Evolutionary conservation across 805 yeast species (phyloP).

Genomic region (Ogataea saltuana): DNA sequence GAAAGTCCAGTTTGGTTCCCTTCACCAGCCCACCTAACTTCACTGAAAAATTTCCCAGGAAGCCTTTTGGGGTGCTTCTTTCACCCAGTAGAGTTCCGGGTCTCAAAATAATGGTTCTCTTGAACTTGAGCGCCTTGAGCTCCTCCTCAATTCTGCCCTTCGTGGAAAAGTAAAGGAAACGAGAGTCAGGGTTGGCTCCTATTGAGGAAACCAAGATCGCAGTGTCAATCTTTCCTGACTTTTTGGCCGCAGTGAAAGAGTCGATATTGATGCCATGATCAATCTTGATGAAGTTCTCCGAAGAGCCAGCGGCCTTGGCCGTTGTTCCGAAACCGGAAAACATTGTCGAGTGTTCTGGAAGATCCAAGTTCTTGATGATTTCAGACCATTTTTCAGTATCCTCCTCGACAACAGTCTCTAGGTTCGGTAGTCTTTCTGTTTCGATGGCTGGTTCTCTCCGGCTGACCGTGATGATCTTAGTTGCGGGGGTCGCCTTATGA

Average conservation of each 20-base stretch:
- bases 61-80: slow-evolving; percentile 46
- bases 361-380: slow-evolving; percentile 34
- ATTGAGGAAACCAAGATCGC: slow-evolving; percentile 64
- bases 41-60: slow-evolving; percentile 35
- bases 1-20: slow-evolving; percentile 36
- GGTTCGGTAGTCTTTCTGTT: slow-evolving; percentile 13
- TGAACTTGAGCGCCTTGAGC: slow-evolving; percentile 60
- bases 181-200: slow-evolving; percentile 62
- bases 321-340: slow-evolving; percentile 80
- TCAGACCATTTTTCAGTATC: slow-evolving; percentile 55
- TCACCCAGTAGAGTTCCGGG: slow-evolving; percentile 78
- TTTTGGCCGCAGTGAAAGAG: slow-evolving; percentile 73
- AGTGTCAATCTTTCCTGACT: slow-evolving; percentile 59
- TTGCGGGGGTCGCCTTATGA: slow-evolving; percentile 37
- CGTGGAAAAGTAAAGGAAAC: slow-evolving; percentile 60
- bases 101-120: slow-evolving; percentile 69
- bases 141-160: slow-evolving; percentile 80
- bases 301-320: slow-evolving; percentile 66
- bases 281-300: slow-evolving; percentile 66
- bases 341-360: slow-evolving; percentile 42
- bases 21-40: slow-evolving; percentile 37
- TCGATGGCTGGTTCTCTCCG: slow-evolving; percentile 45
- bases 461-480: slow-evolving; percentile 48
- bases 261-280: slow-evolving; percentile 73
- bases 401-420: slow-evolving; percentile 43